Base-by-base conservation (phyloP, 768 basidiomycete species). In the Amanita muscaria region DNA sequence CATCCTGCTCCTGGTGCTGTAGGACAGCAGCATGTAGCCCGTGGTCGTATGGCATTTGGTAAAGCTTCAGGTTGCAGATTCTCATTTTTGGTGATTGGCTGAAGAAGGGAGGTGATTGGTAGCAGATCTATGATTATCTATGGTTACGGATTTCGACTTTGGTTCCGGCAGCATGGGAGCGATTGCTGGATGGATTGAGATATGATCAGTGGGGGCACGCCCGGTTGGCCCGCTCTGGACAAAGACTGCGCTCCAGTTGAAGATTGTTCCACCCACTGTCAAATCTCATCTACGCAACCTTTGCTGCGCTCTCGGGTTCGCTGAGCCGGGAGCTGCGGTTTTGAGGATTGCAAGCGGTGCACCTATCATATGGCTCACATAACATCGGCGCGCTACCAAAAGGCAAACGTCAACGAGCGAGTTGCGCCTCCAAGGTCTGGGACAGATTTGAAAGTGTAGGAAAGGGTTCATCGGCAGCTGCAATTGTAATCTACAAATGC, bases 21-120 rank as follows among this genome's bases (percentile, higher is more conserved):
- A 48, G 68, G 67, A 10, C 73, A 73, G 51, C 69, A 67, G 47
- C 67, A 73, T 40, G 58, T 57, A 37, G 58, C 59, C 42, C 69
- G 71, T 39, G 66, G 69, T 30, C 70, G 72, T 74, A 74, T 34
- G 75, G 77, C 50, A 64, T 76, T 46, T 78, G 76, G 76, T 78
- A 74, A 71, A 69, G 56, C 39, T 41, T 46, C 35, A 46, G 36
- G 50, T 40, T 46, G 51, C 50, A 53, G 53, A 54, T 49, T 55
- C 56, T 55, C 57, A 49, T 48, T 54, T 68, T 56, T 57, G 56
- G 59, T 62, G 54, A 59, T 67, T 61, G 60, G 66, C 65, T 65
- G 61, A 70, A 66, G 64, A 67, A 61, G 60, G 62, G 65, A 65
- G 66, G n/a, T 70, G 72, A 62, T 71, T 66, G 59, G 61, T 63